These are phyloP conservation scores for Naganishia sp. DNA, from an alignment of 1,284 basidiomycete genomes.

Conservation along the genomic window DNA sequence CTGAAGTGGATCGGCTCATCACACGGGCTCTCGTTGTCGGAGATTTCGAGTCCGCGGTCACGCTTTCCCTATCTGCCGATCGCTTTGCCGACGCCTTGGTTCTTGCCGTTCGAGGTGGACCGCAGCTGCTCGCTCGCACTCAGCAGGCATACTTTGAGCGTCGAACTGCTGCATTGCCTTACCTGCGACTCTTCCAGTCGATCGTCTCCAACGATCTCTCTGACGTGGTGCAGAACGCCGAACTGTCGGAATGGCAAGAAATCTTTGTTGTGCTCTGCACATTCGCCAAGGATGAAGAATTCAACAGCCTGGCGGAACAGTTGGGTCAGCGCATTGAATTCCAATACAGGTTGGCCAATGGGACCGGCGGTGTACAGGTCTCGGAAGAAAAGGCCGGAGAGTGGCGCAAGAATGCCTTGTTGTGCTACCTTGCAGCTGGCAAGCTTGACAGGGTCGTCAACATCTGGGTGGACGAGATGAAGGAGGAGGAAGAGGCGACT, in stretches of 20 bases:
- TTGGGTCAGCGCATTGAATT: slow-evolving; percentile 88
- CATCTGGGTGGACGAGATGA: slow-evolving; percentile 91
- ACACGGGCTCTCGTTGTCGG: slow-evolving; percentile 92
- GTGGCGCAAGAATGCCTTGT: slow-evolving; percentile 82
- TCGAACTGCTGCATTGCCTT: slow-evolving; percentile 73
- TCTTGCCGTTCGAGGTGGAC: slow-evolving; percentile 85
- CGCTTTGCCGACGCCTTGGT: slow-evolving; percentile 93
- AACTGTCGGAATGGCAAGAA: slow-evolving; percentile 92
- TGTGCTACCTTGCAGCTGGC: slow-evolving; percentile 89
- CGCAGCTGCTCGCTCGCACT: slow-evolving; percentile 82
- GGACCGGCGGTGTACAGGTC: slow-evolving; percentile 56
- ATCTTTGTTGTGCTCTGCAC: slow-evolving; percentile 97
- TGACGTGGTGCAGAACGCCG: slow-evolving; percentile 94
- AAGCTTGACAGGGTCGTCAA: slow-evolving; percentile 83
- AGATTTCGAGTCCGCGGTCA: slow-evolving; percentile 90
- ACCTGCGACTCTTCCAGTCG: slow-evolving; percentile 91
- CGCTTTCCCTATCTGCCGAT: slow-evolving; percentile 83
- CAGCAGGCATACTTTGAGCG: slow-evolving; percentile 93
- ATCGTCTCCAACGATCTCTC: slow-evolving; percentile 90
- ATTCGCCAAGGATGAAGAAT: slow-evolving; percentile 83
- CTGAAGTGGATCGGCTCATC: slow-evolving; percentile 82
- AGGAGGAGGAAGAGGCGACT: slow-evolving; percentile 72
- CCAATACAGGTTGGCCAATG: slow-evolving; percentile 65
- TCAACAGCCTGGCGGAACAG: slow-evolving; percentile 81
- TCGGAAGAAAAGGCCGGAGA: slow-evolving; percentile 57